These are phyloP conservation scores for Carex arenaria DNA, from an alignment of 202 grass and related monocot species.

Conservation along the genomic window DNA sequence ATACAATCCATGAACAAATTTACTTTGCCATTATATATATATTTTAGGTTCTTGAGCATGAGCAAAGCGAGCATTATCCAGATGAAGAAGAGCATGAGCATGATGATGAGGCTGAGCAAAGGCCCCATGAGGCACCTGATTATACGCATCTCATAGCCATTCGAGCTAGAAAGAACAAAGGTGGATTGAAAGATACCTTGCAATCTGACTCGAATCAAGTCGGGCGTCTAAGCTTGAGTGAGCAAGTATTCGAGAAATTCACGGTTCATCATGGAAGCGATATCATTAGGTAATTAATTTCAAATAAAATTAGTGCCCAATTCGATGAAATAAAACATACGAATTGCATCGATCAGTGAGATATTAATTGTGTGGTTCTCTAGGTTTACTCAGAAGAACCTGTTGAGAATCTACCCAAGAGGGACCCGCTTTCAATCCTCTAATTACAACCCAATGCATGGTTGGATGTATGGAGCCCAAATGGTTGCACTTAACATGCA, in stretches of 20 bases:
- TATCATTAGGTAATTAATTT: conserved; percentile 44
- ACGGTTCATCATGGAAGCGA: conserved; percentile 44
- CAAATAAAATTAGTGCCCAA: background rate
- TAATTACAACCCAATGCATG: conserved; percentile 82
- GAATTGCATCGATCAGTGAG: background rate
- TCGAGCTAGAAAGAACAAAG: conserved; percentile 52
- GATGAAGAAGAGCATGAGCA: conserved; percentile 33
- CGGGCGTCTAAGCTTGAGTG: conserved; percentile 55
- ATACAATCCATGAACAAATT: background rate
- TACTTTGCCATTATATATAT: background rate
- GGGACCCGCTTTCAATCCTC: conserved; percentile 61
- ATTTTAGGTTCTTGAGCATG: conserved; percentile 21
- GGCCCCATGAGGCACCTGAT: conserved; percentile 23
- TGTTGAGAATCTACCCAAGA: conserved; percentile 62
- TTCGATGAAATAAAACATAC: background rate
- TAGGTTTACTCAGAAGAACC: conserved; percentile 69
- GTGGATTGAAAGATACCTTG: conserved; percentile 42
- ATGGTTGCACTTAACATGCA: conserved; percentile 99
- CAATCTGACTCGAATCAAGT: conserved; percentile 49
- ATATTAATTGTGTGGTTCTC: background rate
- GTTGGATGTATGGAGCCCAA: conserved; percentile 75
- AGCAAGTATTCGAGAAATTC: conserved; percentile 54
- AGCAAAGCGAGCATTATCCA: conserved; percentile 14
- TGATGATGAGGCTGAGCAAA: conserved; percentile 36
- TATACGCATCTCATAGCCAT: conserved; percentile 70